Evolutionary conservation across 1,284 basidiomycete species (phyloP).

Genomic region (Puccinia coronata): DNA sequence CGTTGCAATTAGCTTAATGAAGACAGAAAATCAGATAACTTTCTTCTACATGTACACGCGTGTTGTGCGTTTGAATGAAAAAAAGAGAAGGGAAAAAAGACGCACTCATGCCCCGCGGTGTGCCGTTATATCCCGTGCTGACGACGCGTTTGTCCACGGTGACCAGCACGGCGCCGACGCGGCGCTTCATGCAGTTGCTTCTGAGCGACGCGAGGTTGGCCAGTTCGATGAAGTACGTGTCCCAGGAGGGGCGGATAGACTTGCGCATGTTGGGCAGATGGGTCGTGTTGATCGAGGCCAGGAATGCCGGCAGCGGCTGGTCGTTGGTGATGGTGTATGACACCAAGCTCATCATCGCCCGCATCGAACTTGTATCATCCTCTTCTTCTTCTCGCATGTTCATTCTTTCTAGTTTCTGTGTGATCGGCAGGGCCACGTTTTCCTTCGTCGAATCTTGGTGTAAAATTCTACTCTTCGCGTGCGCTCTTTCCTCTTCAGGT

Average conservation of each 20-base stretch:
- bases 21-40: no score
- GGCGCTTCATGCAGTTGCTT: slow-evolving; percentile 96
- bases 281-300: slow-evolving; percentile 66
- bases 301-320: slow-evolving; percentile 64
- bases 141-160: slow-evolving; percentile 73
- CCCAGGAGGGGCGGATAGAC: slow-evolving; percentile 82
- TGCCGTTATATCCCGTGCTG: slow-evolving; percentile 98
- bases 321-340: slow-evolving; percentile 73
- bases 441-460: background rate
- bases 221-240: slow-evolving; percentile 92
- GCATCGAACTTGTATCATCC: background rate
- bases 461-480: no score
- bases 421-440: background rate
- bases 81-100: background rate
- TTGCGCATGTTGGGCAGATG: slow-evolving; percentile 72
- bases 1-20: slow-evolving; percentile 58
- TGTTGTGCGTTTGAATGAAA: no score
- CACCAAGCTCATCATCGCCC: slow-evolving; percentile 57
- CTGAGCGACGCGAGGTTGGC: slow-evolving; percentile 81
- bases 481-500: background rate
- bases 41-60: no score
- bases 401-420: background rate
- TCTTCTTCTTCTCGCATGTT: background rate
- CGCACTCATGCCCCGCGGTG: slow-evolving; percentile 73
- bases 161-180: slow-evolving; percentile 70